Evolutionary conservation across 1,139 yeast species (phyloP), one percentile per base, ranked within the genome.

Genomic region (Pneumocystis wakefieldiae): DNA sequence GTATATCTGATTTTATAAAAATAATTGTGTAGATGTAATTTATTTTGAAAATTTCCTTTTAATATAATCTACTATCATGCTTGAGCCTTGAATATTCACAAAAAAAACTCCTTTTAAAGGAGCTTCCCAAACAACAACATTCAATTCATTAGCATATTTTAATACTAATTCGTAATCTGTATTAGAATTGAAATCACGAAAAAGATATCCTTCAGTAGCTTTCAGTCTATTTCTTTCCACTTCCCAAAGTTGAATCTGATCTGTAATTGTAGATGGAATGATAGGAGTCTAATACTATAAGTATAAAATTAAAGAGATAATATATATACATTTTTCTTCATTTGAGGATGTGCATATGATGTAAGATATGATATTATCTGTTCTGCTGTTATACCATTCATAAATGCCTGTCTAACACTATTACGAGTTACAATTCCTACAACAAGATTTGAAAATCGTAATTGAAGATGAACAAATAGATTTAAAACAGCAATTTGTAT

Each of bases 161-260:
- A 83, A 80, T 59, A 90, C 78, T 39, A 82, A 77, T 60, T 85
- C 87, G 72, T 82, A 92, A 72, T 94, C 98, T 67, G 83, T 82
- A 65, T 82, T 86, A 67, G 80, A 85, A 35, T 85, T 78, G 73
- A 92, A 92, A 70, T 91, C 97, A 64, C 89, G 86, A 75, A 88
- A 92, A 62, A 92, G 75, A 67, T 86, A 91, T 0, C 99, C 99
- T 57, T 86, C 90, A 64, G 84, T 87, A 0, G 95, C 83, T 70
- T 87, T 85, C 67, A 92, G 87, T 75, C 99, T 81, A 73, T 92
- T 98, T 77, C 91, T 76, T 72, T 92, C 99, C 67, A 92, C 78
- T 75, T 92, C 98, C 99, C 99, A 92, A 64, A 92, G 78, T 71
- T 85, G 85, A 68, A 92, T 88, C 73, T 92, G 99, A 75, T 92